phyloP scores from a whole-genome alignment of 305 asterid genomes.

The Fraxinus dipetala region DNA sequence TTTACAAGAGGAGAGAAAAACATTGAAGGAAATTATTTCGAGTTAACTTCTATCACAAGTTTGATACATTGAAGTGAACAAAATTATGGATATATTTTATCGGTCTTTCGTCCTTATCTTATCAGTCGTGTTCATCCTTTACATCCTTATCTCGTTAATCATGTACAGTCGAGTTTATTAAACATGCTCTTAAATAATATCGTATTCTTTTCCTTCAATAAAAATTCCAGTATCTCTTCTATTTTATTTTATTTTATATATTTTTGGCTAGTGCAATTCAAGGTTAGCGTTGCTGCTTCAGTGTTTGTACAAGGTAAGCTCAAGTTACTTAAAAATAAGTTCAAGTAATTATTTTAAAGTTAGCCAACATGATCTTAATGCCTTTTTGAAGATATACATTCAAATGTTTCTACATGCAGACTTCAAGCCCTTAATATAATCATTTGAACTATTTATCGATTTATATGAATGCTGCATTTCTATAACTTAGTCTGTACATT shows the following conservation, averaged over 20 bases:
- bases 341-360: background rate
- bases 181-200: background rate
- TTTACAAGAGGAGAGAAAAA: background rate
- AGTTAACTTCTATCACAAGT: background rate
- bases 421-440: background rate
- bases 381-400: background rate
- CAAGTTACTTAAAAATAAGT: background rate
- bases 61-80: background rate
- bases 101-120: background rate
- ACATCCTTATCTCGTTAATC: background rate
- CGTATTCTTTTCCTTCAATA: background rate
- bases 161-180: background rate
- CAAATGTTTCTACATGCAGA: background rate
- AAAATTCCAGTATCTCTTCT: background rate
- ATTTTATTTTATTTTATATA: background rate
- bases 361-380: background rate
- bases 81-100: background rate
- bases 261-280: background rate
- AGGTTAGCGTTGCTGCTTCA: background rate
- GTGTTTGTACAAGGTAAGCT: background rate
- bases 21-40: background rate
- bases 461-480: background rate
- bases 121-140: too few relatives aligned
- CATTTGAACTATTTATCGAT: background rate
- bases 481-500: background rate